A percentile compares a stretch with the other conserved stretches of the same genome.
Conservation (phyloP, 495 filamentous ascomycete species). For the Penicillium canescens region DNA sequence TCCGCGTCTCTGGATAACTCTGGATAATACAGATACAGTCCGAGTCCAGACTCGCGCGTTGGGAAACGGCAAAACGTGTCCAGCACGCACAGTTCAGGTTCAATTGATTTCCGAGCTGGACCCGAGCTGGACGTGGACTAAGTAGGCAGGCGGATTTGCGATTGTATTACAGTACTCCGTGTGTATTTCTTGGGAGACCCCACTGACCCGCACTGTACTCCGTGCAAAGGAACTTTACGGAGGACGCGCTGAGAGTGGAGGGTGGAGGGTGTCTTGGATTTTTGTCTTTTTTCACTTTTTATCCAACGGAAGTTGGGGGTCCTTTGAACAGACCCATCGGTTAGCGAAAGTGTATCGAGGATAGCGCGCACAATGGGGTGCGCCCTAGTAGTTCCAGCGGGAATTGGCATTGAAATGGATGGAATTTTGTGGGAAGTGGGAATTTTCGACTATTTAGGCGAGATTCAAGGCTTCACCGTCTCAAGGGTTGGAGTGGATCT, state of each 20-base stretch:
- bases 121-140: neutral
- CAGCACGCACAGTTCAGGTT: neutral
- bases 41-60: conserved; percentile 11
- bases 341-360: conserved; percentile 28
- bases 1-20: conserved; percentile 3
- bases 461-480: conserved; percentile 2
- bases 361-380: conserved; percentile 29
- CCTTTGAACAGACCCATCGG: conserved; percentile 17
- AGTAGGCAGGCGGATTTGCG: conserved; percentile 15
- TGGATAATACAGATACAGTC: conserved; percentile 1
- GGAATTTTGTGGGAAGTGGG: neutral
- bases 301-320: conserved; percentile 10
- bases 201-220: conserved; percentile 1
- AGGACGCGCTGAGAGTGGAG: conserved; percentile 15
- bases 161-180: conserved; percentile 1
- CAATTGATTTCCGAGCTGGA: neutral
- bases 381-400: neutral
- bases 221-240: conserved; percentile 4
- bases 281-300: neutral
- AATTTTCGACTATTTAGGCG: neutral
- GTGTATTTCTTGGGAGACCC: neutral
- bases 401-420: neutral
- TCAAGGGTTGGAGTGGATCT: conserved; percentile 1
- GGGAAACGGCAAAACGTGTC: conserved; percentile 8
- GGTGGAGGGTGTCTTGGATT: conserved; percentile 13